These are phyloP conservation scores for Pythium volutum DNA, from an alignment of 352 stramenopile species.

Conservation along the genomic window DNA sequence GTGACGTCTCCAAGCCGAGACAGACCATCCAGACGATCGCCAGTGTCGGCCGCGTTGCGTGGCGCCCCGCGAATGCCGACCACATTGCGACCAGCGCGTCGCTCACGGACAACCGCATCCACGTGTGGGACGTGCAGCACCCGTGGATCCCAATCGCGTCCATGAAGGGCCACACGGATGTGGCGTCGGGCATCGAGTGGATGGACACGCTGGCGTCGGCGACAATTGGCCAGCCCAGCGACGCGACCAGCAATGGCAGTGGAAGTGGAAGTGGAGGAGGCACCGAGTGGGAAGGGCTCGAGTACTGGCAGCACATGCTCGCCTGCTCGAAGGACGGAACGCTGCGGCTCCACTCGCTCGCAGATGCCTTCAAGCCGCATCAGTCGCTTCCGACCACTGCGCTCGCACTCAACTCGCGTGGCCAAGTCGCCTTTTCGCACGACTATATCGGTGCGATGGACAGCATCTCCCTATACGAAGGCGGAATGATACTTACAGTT, in stretches of 20 bases:
- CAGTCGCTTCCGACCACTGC: conserved; percentile 71
- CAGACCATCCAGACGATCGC: conserved; percentile 88
- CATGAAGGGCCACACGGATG: conserved; percentile 82
- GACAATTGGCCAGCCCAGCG: conserved; percentile 25
- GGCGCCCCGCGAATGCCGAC: conserved; percentile 70
- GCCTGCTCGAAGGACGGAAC: conserved; percentile 87
- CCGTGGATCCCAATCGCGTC: conserved; percentile 83
- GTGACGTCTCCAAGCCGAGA: conserved; percentile 63
- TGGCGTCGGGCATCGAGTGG: conserved; percentile 82
- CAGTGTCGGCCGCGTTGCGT: conserved; percentile 77
- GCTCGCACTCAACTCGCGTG: conserved; percentile 75
- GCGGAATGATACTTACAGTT: not conserved
- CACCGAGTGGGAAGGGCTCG: conserved; percentile 63
- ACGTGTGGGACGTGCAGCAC: conserved; percentile 83
- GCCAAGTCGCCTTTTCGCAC: conserved; percentile 80
- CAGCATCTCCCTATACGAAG: not conserved
- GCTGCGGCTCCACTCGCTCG: conserved; percentile 82
- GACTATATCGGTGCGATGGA: conserved; percentile 65
- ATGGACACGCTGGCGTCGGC: conserved; percentile 67
- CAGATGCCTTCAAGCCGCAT: conserved; percentile 79
- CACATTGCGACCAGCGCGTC: conserved; percentile 86
- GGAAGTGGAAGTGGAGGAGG: not conserved
- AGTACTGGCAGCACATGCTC: conserved; percentile 88
- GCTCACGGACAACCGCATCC: conserved; percentile 85
- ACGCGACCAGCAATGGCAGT: no score